A percentile compares a stretch with the other conserved stretches of the same genome.
Evolutionary conservation across 2,329 filamentous ascomycete genomes (phyloP).

Genomic region (Blumeriella jaapii): DNA sequence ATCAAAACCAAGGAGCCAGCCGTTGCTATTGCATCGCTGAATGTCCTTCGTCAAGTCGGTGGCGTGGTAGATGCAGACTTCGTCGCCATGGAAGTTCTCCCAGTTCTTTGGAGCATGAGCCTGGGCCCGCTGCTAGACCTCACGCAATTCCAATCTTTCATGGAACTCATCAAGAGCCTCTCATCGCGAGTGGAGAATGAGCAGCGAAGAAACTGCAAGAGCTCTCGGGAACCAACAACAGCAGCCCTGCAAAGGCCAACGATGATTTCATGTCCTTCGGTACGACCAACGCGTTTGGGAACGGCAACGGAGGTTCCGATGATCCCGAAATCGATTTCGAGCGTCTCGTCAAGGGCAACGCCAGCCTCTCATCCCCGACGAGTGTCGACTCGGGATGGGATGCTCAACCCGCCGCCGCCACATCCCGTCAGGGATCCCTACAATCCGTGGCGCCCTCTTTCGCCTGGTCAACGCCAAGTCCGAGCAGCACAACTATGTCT

Average conservation of each 20-base stretch:
- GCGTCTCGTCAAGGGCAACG: slow-evolving; percentile 70
- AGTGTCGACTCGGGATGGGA: slow-evolving; percentile 43
- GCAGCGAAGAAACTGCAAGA: slow-evolving; percentile 80
- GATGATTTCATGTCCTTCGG: slow-evolving; percentile 64
- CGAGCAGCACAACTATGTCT: slow-evolving; percentile 27
- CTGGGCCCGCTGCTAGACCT: slow-evolving; percentile 81
- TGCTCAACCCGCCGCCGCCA: slow-evolving; percentile 28
- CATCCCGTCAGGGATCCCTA: slow-evolving; percentile 18
- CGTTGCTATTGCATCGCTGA: slow-evolving; percentile 88
- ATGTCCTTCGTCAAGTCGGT: slow-evolving; percentile 75
- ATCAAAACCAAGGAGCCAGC: slow-evolving; percentile 98
- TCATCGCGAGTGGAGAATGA: slow-evolving; percentile 77
- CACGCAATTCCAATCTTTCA: slow-evolving; percentile 79
- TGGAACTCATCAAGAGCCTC: slow-evolving; percentile 73
- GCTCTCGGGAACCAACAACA: slow-evolving; percentile 51
- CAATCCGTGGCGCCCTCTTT: slow-evolving; percentile 38
- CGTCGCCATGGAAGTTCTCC: slow-evolving; percentile 80
- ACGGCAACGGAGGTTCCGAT: slow-evolving; percentile 41
- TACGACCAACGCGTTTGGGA: slow-evolving; percentile 44
- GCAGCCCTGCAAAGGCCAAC: slow-evolving; percentile 36
- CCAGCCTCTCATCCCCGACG: slow-evolving; percentile 23
- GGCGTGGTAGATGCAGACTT: slow-evolving; percentile 78
- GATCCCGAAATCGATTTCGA: slow-evolving; percentile 79
- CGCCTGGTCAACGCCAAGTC: slow-evolving; percentile 51
- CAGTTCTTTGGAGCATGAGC: slow-evolving; percentile 83